Percentiles rank a stretch among this genome's conserved stretches.
Evolutionary conservation across 176 grass and related monocot genomes (phyloP).

Genomic region (Poa annua): DNA sequence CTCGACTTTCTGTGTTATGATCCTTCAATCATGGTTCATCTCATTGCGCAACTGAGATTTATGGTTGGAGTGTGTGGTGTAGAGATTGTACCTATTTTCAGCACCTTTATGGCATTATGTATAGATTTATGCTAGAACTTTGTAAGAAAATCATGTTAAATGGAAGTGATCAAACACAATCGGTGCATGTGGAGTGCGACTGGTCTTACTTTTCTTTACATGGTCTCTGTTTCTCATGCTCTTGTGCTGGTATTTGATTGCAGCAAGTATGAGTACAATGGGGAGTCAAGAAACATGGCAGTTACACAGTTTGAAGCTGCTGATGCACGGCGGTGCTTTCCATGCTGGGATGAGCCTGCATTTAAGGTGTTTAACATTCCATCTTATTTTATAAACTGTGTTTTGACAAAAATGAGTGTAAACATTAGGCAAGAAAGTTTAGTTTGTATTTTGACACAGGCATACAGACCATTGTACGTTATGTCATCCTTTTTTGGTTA

Average conservation of each 20-base stretch:
- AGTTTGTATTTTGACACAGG: slow-evolving; percentile 19
- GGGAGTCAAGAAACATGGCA: slow-evolving; percentile 69
- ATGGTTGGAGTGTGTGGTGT: background rate
- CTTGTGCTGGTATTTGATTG: slow-evolving; percentile 25
- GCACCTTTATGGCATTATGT: background rate
- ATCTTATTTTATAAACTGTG: background rate
- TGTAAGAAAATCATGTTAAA: background rate
- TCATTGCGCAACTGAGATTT: background rate
- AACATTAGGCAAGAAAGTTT: background rate
- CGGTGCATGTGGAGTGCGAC: background rate
- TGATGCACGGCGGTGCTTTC: slow-evolving; percentile 87
- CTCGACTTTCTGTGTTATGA: background rate
- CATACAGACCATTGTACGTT: background rate
- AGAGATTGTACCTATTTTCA: background rate
- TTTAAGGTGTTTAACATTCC: slow-evolving; percentile 54
- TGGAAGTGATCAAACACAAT: background rate
- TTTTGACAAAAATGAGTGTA: background rate
- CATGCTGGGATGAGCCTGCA: slow-evolving; percentile 90
- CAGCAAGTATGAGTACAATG: slow-evolving; percentile 67
- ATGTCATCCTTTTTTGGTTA: background rate
- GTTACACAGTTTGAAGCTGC: slow-evolving; percentile 88
- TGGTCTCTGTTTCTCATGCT: slow-evolving; percentile 3
- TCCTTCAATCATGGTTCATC: background rate
- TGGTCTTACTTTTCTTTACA: background rate
- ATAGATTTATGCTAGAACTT: background rate